phyloP scores from a whole-genome alignment of 192 early-diverging fungal species.

The Backusella westeae region DNA sequence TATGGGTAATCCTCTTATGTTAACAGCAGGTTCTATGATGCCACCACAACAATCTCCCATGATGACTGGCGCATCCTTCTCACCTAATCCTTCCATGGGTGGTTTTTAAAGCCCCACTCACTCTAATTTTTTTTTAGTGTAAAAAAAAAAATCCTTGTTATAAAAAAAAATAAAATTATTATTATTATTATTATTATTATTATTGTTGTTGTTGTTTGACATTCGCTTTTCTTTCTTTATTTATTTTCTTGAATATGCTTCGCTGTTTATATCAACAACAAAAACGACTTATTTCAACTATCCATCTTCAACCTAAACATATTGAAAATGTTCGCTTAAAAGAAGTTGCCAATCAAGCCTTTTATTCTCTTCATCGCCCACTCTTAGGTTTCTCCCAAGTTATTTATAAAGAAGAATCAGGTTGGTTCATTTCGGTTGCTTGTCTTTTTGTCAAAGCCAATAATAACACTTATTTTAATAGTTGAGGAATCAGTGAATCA shows the following conservation, averaged over 20 bases:
- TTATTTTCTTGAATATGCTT: not conserved
- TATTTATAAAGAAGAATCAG: not conserved
- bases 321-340: slow-evolving; percentile 31
- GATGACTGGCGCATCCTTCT: slow-evolving; percentile 23
- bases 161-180: slow-evolving; percentile 1
- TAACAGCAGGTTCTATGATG: slow-evolving; percentile 52
- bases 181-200: not conserved
- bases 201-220: not conserved
- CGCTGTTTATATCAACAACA: slow-evolving; percentile 6
- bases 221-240: not conserved
- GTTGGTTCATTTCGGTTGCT: not conserved
- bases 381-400: slow-evolving; percentile 40
- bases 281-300: not conserved
- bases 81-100: slow-evolving; percentile 2
- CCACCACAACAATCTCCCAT: slow-evolving; percentile 30
- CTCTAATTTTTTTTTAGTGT: not conserved
- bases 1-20: slow-evolving; percentile 73
- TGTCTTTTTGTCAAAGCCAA: too few species aligned
- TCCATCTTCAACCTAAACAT: not conserved
- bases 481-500: not conserved
- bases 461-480: not conserved
- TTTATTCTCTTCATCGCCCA: slow-evolving; percentile 60
- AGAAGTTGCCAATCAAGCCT: slow-evolving; percentile 54
- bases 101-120: not conserved
- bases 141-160: not conserved